Evolutionary conservation across 2,329 filamentous ascomycete genomes (phyloP), one percentile per base, ranked within the genome.

Genomic region (Myriosclerotinia curreyana): DNA sequence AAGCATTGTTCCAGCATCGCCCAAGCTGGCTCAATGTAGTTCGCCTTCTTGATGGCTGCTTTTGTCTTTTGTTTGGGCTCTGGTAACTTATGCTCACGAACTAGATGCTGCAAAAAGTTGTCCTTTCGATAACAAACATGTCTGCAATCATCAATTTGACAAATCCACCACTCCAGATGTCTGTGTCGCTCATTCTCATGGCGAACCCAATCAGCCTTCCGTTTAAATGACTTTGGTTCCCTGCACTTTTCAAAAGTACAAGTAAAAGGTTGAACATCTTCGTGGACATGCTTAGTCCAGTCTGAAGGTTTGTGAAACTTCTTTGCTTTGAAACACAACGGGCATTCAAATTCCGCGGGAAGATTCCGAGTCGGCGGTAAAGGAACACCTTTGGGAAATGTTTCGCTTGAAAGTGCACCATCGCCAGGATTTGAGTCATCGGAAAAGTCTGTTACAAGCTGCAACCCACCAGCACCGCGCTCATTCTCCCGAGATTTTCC

Each of bases 211-310:
- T 97, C 93, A 17, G 93, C 93, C 77, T 96, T 97, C 55, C 92
- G 86, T 77, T 96, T 96, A 80, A 96, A 97, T 44, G 91, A 92
- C 76, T 96, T 96, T 22, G 90, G 87, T 55, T 96, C 92, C 11
- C 84, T 83, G 74, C 93, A 96, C 59, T 86, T 82, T 2, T 89
- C 86, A 79, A 94, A 96, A 0, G 92, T 96, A 76, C 93, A 97
- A 3, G 91, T 96, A 70, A 96, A 96, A 0, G 93, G 93, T 74
- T 95, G 90, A 0, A 96, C 86, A 74, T 97, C 93, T 76, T 96
- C 93, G 71, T 96, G 91, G 0, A 97, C 91, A 73, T 97, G 93
- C 75, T 97, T 96, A 1, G 92, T 96, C 93, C 93, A 97, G 76
- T 97, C 93, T 0, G 92, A 96, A 20, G 92, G 93, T 75, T 96